Base-by-base conservation (phyloP, 73 alveolate species). In the Blepharisma japonicum region DNA sequence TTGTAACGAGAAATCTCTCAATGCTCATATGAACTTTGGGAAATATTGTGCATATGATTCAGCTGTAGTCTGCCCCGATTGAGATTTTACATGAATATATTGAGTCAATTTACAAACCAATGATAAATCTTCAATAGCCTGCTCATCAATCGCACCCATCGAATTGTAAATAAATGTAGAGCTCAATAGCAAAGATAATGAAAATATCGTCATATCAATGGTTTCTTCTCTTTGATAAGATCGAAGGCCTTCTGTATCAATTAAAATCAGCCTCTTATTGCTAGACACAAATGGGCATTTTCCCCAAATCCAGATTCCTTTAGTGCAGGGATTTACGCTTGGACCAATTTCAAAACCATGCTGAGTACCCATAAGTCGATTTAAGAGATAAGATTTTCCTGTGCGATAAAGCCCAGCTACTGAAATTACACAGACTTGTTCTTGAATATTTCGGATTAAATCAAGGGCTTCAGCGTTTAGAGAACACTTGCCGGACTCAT, bases 301-400 rank as follows among this genome's bases (percentile, higher is more conserved):
- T 27, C 99, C 99, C 99, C 99, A 97, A 8, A 97, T 94, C 99
- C 99, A 97, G 3, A 97, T 71, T 6, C 99, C 99, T 83, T 94
- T 94, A 11, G 99, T 97, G 74, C 99, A 95, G 11, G 98, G 92
- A 47, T 87, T 83, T 46, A 94, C 96, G 55, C 94, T 87, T 11
- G 99, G 96, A 5, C 99, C 99, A 11, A 96, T 94, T 89, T 94
- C 98, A 83, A 96, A 96, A 25, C 99, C 99, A 47, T 94, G 97
- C 86, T 95, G 95, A 66, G 87, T 68, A 27, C 96, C 97, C 55
- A 91, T 76, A 87, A 91, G 78, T 25, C 97, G 81, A 66, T 91
- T 94, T 50, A 94, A 72, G n/a, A 91, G 86, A 89, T 88, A 91
- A 54, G 93, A 79, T 78, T 91, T 94, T n/a, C 97, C 97, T n/a